These are phyloP conservation scores for Euryodendron excelsum DNA, from an alignment of 148 eudicot species.

Conservation along the genomic window DNA sequence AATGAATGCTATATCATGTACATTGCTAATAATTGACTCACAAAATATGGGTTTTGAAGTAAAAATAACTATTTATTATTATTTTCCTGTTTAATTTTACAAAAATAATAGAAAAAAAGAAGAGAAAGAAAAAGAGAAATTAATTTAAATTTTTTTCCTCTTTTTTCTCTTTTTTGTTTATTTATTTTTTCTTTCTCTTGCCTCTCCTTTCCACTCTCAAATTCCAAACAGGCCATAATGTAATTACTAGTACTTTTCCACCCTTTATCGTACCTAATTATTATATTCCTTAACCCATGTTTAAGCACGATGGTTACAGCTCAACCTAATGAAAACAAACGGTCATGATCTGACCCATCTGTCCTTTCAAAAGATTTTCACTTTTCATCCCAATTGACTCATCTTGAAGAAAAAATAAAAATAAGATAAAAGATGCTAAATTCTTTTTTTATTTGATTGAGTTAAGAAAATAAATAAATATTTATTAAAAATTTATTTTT, in stretches of 20 bases:
- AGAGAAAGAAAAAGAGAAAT: too few species aligned
- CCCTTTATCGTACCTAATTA: slow-evolving; percentile 21
- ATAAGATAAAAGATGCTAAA: too few species aligned
- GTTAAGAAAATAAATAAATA: too few species aligned
- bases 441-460: too few species aligned
- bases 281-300: slow-evolving; percentile 62
- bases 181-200: background rate
- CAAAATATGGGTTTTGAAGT: background rate
- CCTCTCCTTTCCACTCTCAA: slow-evolving; percentile 4
- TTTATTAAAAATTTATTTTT: too few species aligned
- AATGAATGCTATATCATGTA: too few species aligned
- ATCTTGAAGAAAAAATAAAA: too few species aligned
- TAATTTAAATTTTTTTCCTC: slow-evolving; percentile 13
- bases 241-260: slow-evolving; percentile 25
- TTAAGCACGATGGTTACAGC: slow-evolving; percentile 68
- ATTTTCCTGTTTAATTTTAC: background rate
- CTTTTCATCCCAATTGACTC: background rate
- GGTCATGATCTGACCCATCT: slow-evolving; percentile 33
- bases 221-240: too few species aligned
- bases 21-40: background rate
- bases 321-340: slow-evolving; percentile 25
- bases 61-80: too few species aligned
- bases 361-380: slow-evolving; percentile 10
- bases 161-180: slow-evolving; percentile 28
- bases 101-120: background rate